Evolutionary conservation across 2,329 filamentous ascomycete species (phyloP), one percentile per base, ranked within the genome.

Genomic region (Colletotrichum sansevieriae): DNA sequence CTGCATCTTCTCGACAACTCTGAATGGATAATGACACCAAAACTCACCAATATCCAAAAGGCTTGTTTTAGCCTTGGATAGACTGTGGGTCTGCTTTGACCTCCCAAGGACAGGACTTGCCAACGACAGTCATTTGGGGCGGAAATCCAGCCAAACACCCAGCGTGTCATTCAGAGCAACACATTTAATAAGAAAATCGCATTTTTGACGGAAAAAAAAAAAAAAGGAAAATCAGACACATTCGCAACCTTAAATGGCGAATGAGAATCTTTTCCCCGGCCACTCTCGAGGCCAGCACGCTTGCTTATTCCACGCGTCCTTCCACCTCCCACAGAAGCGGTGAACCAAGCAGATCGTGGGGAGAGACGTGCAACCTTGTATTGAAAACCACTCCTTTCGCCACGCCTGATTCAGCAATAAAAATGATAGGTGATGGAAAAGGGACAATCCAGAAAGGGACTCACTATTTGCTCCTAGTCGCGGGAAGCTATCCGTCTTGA

Each of bases 401-500:
- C 60, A 55, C 54, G 61, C 41, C 54, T n/a, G 13, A 13, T 37
- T 35, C 35, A 41, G 18, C 11, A 20, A 41, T 5, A 12, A 29
- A 11, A 20, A 13, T 65, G 62, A 65, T 56, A 66, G 62, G 62
- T n/a, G 62, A 66, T 39, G 37, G 4, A 12, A 11, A 13, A 20
- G 15, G 47, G 33, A 51, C 22, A n/a, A 13, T 9, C 15, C 15
- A 35, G 18, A 56, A 39, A 37, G n/a, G 35, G 20, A 11, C 47
- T 67, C 44, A 43, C 18, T 10, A 29, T 29, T 29, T 29, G 29
- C 29, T 29, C 29, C 29, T 29, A 29, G 35, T 41, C 37, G 41
- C 62, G 54, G 55, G 62, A 41, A 15, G 25, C 7, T 20, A 57
- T 51, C 66, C 66, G 66, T 43, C 43, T 47, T 20, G 43, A 55